phyloP scores from a whole-genome alignment of 306 rosid species.

The Spatholobus suberectus region DNA sequence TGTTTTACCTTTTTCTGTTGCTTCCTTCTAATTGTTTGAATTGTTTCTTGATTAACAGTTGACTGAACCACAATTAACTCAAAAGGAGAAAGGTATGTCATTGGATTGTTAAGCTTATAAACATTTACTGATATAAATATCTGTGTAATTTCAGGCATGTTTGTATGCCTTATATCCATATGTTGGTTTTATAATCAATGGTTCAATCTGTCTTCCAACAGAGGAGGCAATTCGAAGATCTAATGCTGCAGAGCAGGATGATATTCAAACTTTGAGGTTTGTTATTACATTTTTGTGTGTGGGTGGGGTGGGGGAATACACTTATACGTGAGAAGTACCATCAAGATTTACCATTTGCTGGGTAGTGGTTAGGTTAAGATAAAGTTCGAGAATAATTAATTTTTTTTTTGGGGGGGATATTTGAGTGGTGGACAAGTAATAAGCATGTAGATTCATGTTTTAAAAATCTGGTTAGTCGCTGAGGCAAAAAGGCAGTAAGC shows the following conservation, averaged over 20 bases:
- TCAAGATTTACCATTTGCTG: slow-evolving; percentile 5
- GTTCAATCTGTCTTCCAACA: slow-evolving; percentile 54
- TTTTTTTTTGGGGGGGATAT: background rate
- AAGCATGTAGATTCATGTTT: background rate
- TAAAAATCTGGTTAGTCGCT: background rate
- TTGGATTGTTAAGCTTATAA: slow-evolving; percentile 1
- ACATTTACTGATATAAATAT: background rate
- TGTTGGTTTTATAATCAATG: slow-evolving; percentile 39
- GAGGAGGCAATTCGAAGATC: slow-evolving; percentile 88
- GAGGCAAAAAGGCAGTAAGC: background rate
- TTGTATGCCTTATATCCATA: slow-evolving; percentile 9
- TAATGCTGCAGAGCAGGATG: slow-evolving; percentile 69
- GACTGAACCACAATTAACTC: slow-evolving; percentile 70
- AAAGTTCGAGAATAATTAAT: background rate
- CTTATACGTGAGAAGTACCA: background rate
- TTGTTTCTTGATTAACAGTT: slow-evolving; percentile 56
- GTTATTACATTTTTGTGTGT: slow-evolving; percentile 28
- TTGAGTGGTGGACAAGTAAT: background rate
- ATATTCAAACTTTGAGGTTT: slow-evolving; percentile 64
- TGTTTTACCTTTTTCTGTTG: slow-evolving; percentile 21
- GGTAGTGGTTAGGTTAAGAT: slow-evolving; percentile 10
- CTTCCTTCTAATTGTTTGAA: slow-evolving; percentile 27
- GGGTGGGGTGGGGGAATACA: background rate
- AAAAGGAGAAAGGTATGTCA: slow-evolving; percentile 79
- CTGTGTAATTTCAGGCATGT: slow-evolving; percentile 1